phyloP scores from a whole-genome alignment of 805 yeast species.

The Peterozyma xylosa region DNA sequence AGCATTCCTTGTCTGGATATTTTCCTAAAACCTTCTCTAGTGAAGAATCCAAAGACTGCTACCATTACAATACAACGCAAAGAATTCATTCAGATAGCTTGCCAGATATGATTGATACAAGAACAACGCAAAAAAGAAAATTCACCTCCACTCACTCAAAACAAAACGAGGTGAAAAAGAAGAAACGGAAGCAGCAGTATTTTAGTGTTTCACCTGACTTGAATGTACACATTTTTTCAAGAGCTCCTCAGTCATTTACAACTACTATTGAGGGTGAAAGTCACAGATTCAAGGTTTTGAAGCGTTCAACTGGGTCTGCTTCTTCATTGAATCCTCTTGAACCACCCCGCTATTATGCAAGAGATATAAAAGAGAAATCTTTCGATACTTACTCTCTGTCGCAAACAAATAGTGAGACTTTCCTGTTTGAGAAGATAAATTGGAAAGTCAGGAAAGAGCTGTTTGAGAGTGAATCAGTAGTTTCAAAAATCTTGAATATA shows the following conservation, averaged over 20 bases:
- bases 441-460: neutral
- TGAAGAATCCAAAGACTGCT: neutral
- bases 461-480: conserved; percentile 17
- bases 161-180: neutral
- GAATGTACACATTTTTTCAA: conserved; percentile 14
- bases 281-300: neutral
- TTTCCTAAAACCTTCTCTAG: too few species aligned
- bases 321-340: conserved; percentile 7
- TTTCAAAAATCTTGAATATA: neutral
- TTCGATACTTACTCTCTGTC: too few species aligned
- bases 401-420: too few species aligned
- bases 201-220: conserved; percentile 5
- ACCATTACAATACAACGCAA: neutral
- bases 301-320: neutral
- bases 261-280: conserved; percentile 17
- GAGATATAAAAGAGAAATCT: neutral
- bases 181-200: neutral
- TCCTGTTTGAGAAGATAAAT: neutral
- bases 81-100: too few species aligned
- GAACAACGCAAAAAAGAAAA: neutral
- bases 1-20: too few species aligned
- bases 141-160: neutral
- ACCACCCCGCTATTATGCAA: conserved; percentile 1
- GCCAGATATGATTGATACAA: neutral
- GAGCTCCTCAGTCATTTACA: conserved; percentile 16